Base-by-base conservation (phyloP, 1,139 yeast species). In the Komagataea norvegica region DNA sequence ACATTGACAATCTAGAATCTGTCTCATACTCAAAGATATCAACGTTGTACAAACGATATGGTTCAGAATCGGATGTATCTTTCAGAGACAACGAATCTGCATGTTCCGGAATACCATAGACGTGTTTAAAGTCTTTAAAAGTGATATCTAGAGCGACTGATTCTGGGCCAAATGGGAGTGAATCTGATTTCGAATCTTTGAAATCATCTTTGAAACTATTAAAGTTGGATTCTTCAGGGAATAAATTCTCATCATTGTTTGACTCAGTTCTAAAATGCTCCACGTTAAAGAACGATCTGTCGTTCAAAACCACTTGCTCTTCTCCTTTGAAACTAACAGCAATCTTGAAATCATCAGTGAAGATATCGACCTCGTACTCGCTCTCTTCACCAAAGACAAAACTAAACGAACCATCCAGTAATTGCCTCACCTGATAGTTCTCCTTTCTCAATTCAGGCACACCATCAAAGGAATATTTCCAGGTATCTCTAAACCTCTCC, bases 101-200 rank as follows among this genome's bases (percentile, higher is more conserved):
- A 56, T 91, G 98, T 58, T 91, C 98, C 0, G 98, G 97, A 35
- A 91, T 82, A 17, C 99, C 99, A 56, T 77, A 91, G 1, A 87
- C 82, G 50, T 82, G 71, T 9, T 66, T 59, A 51, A 70, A 81
- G 1, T 76, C 78, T 5, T 61, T 57, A 50, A 91, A 81, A 0
- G 76, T 62, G 41, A 88, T 71, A 57, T 91, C 99, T 30, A 85
- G 46, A 0, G 82, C 96, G 26, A 91, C 69, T 0, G 96, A 76
- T 59, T 91, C 97, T 0, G 98, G 97, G 0, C 99, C 98, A 32
- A 85, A 66, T 8, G 87, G 85, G 17, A 81, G 43, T 3, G 67
- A 61, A 54, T 87, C 96, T 8, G 52, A 59, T 30, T 62, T 67
- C 2, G 83, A 72, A 51, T 85, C 87, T 36, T 66, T 63, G 51